These are phyloP conservation scores for Sutorius eximius DNA, from an alignment of 1,284 basidiomycete species.

Conservation along the genomic window DNA sequence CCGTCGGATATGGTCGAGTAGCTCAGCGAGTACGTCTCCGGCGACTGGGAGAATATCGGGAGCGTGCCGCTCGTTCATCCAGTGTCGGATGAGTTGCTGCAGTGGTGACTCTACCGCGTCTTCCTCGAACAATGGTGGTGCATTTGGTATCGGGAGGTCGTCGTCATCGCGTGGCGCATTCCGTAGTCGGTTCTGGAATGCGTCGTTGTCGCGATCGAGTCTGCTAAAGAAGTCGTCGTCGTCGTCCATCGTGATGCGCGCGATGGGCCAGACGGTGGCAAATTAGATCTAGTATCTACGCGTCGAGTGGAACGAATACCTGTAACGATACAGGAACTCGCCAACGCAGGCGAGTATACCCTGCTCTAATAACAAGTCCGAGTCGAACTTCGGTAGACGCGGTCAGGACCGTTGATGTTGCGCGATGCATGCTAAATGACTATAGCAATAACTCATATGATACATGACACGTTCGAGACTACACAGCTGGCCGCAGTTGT, in stretches of 20 bases:
- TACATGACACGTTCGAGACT: conserved; percentile 11
- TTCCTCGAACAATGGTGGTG: conserved; percentile 19
- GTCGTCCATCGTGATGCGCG: conserved; percentile 23
- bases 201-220: conserved; percentile 17
- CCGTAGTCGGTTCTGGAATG: conserved; percentile 33
- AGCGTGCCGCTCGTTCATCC: conserved; percentile 85
- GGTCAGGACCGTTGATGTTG: not conserved
- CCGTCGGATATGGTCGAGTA: conserved; percentile 82
- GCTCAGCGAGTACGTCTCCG: conserved; percentile 66
- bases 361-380: not conserved
- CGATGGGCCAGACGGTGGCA: not conserved
- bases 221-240: conserved; percentile 32
- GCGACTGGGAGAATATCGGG: conserved; percentile 79
- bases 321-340: not conserved
- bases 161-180: conserved; percentile 26
- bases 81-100: conserved; percentile 70
- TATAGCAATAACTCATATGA: conserved; percentile 9
- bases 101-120: conserved; percentile 44
- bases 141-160: conserved; percentile 20
- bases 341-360: not conserved
- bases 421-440: not conserved
- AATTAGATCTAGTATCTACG: not conserved
- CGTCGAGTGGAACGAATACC: not conserved
- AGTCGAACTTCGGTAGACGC: not conserved
- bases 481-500: not conserved